Base-by-base conservation (phyloP, 495 filamentous ascomycete species). In the Daldinia loculata region DNA sequence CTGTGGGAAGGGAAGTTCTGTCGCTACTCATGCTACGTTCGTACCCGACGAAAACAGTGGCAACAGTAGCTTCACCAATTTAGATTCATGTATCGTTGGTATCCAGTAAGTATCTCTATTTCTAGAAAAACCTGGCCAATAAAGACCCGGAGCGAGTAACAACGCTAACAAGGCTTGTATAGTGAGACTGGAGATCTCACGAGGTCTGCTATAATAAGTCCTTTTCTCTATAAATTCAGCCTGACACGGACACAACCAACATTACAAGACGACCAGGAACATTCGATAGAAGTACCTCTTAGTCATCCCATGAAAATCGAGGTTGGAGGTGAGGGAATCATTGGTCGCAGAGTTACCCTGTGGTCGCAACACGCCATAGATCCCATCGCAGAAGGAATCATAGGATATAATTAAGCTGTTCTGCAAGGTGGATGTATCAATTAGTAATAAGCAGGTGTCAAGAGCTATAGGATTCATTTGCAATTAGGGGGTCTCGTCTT, bases 311-410 rank as follows among this genome's bases (percentile, higher is more conserved):
- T 84, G 34, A 78, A 76, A 38, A 72, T 83, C 3, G 73, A 78
- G 22, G 80, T 84, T 14, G 81, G 83, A 2, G 56, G 67, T 6
- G 75, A 81, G 11, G 83, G 83, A 19, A 83, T 85, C 61, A 84
- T 85, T 22, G 83, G 83, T 15, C 76, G 83, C 48, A 72, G 82
- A 22, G 80, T 85, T 15, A 82, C 81, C 9, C 71, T 85, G 27
- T 77, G 72, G 68, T 67, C 63, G 15, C 68, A 70, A 32, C 50
- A 67, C 5, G 66, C 63, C 3, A 67, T 34, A 2, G 67, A 75
- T 39, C 52, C 81, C 14, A 53, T 84, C 9, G 81, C 77, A 6
- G 82, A 85, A 51, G 83, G 83, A 7, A 83, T 85, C 32, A 78
- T 83, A 22, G 83, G 83, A 30, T 83, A 81, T 52, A 85, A 85